phyloP scores from a whole-genome alignment of 805 yeast genomes.

The Nakazawaea siamensis region DNA sequence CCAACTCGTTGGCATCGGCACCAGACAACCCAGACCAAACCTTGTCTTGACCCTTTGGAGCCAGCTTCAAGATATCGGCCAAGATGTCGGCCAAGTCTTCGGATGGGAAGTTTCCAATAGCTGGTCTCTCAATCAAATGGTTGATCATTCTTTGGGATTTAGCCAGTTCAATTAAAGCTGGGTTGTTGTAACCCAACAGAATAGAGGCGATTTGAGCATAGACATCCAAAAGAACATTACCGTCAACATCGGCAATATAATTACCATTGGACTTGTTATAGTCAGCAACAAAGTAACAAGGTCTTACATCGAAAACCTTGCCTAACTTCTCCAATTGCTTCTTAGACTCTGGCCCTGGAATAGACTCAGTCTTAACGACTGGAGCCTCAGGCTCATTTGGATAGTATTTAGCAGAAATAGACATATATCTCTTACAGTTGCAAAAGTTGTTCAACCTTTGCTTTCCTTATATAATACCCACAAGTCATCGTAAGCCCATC shows the following conservation, averaged over 20 bases:
- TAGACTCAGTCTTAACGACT: conserved; percentile 26
- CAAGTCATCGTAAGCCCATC: too few relatives aligned
- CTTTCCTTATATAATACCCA: too few relatives aligned
- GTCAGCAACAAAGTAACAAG: conserved; percentile 57
- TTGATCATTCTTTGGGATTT: conserved; percentile 52
- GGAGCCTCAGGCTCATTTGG: conserved; percentile 47
- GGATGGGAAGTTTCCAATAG: conserved; percentile 57
- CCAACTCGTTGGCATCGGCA: conserved; percentile 64
- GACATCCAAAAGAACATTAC: conserved; percentile 51
- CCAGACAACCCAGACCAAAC: conserved; percentile 65
- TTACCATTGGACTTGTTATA: conserved; percentile 57
- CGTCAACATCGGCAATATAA: conserved; percentile 60
- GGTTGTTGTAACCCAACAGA: conserved; percentile 66
- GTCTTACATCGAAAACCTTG: conserved; percentile 50
- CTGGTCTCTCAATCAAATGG: conserved; percentile 63
- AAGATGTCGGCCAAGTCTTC: conserved; percentile 43
- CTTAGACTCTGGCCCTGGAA: conserved; percentile 41
- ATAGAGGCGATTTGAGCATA: conserved; percentile 70
- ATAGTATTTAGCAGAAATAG: conserved; percentile 21
- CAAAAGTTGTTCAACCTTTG: too few relatives aligned
- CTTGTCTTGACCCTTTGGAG: conserved; percentile 52
- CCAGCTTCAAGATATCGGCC: conserved; percentile 46
- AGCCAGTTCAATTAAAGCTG: conserved; percentile 51
- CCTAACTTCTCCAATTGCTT: conserved; percentile 29
- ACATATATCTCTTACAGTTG: too few relatives aligned